Conservation (phyloP, 192 early-diverging fungal genomes). For the Linnemannia elongata region DNA sequence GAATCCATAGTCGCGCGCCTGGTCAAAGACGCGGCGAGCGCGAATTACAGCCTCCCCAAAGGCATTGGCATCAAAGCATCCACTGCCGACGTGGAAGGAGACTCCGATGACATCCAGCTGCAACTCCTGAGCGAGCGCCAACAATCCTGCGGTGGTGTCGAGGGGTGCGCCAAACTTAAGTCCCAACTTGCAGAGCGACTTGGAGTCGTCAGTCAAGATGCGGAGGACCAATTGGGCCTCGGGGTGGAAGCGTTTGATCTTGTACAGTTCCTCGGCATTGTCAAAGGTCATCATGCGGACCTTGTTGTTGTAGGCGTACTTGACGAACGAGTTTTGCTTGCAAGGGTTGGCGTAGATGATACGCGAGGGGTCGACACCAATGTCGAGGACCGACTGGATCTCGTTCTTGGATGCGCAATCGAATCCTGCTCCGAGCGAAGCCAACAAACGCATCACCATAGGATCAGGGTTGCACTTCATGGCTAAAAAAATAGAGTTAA, state of each 20-base stretch:
- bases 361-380: slow-evolving; percentile 77
- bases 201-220: slow-evolving; percentile 95
- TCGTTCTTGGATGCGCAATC: slow-evolving; percentile 98
- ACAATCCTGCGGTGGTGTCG: slow-evolving; percentile 72
- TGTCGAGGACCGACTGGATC: slow-evolving; percentile 83
- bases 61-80: slow-evolving; percentile 89
- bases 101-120: slow-evolving; percentile 92
- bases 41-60: slow-evolving; percentile 91
- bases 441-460: slow-evolving; percentile 85
- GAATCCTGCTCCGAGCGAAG: slow-evolving; percentile 88
- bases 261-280: slow-evolving; percentile 97
- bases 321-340: slow-evolving; percentile 96
- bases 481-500: slow-evolving; percentile 61
- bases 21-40: slow-evolving; percentile 91
- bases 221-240: slow-evolving; percentile 92
- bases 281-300: slow-evolving; percentile 98
- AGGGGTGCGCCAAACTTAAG: slow-evolving; percentile 97
- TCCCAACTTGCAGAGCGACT: slow-evolving; percentile 91
- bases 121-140: slow-evolving; percentile 82
- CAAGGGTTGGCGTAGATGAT: slow-evolving; percentile 99
- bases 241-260: slow-evolving; percentile 88
- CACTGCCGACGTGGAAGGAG: slow-evolving; percentile 96
- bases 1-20: slow-evolving; percentile 83
- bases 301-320: slow-evolving; percentile 80
- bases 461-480: slow-evolving; percentile 98